phyloP scores from a whole-genome alignment of 106 monocot genomes.

The Xerophyta viscosa region DNA sequence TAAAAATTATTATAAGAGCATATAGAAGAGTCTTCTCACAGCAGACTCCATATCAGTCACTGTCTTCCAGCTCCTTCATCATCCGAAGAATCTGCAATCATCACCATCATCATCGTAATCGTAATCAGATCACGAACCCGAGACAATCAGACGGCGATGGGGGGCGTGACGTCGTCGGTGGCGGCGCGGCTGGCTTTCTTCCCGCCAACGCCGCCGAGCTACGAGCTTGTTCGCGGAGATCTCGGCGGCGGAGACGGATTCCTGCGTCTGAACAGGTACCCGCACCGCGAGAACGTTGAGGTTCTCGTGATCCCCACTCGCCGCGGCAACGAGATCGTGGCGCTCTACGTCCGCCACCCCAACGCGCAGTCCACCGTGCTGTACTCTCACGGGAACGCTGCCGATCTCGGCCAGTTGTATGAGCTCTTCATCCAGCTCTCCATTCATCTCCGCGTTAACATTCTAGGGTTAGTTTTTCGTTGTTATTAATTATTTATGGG shows the following conservation, averaged over 20 bases:
- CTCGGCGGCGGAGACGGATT: too few species aligned
- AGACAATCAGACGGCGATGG: too few species aligned
- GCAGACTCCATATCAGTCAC: too few species aligned
- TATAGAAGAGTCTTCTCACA: too few species aligned
- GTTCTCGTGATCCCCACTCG: conserved; percentile 21
- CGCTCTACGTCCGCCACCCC: conserved; percentile 28
- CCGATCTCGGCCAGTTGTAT: conserved; percentile 43
- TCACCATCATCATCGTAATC: too few species aligned
- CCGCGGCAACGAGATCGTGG: conserved; percentile 28
- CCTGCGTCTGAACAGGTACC: conserved; percentile 16
- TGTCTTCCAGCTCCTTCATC: too few species aligned
- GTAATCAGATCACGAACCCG: too few species aligned
- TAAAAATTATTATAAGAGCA: too few species aligned
- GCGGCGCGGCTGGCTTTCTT: conserved; percentile 45
- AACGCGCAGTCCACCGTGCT: conserved; percentile 30
- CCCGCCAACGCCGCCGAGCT: conserved; percentile 31
- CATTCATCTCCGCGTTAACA: conserved; percentile 35
- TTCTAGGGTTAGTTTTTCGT: too few species aligned
- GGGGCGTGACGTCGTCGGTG: conserved; percentile 42
- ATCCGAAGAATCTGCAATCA: too few species aligned
- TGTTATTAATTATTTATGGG: too few species aligned
- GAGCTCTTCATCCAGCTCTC: conserved; percentile 43
- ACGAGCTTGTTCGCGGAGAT: conserved; percentile 19
- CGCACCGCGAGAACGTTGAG: conserved; percentile 36
- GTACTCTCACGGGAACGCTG: conserved; percentile 43